Percentiles rank a stretch among this genome's conserved stretches.
phyloP scores from a whole-genome alignment of 768 basidiomycete species.

The Lenzites betulinus region DNA sequence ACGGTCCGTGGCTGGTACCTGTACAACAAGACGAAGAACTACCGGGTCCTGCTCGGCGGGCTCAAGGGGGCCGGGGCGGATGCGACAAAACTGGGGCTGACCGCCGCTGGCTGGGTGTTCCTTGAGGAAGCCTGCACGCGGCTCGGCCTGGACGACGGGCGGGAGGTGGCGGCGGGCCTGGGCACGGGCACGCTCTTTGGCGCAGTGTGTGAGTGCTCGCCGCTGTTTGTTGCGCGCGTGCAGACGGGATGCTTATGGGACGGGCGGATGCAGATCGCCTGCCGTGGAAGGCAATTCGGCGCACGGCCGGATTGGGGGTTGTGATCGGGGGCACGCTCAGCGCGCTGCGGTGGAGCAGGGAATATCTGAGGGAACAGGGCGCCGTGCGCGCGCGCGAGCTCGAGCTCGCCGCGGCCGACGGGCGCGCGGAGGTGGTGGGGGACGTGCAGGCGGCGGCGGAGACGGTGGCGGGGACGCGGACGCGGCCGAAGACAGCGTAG shows the following conservation, averaged over 20 bases:
- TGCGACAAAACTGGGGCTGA: constrained; percentile 49
- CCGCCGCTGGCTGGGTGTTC: constrained; percentile 51
- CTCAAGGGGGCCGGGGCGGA: constrained; percentile 66
- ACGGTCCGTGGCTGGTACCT: constrained; percentile 94
- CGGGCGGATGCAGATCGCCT: constrained; percentile 51
- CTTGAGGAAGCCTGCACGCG: constrained; percentile 47
- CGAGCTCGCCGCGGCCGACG: constrained; percentile 27
- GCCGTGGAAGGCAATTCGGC: constrained; percentile 49
- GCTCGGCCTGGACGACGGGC: constrained; percentile 42
- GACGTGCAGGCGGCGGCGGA: constrained; percentile 13
- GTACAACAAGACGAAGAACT: constrained; percentile 96
- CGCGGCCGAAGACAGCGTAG: neutral
- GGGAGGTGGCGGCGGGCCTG: constrained; percentile 63
- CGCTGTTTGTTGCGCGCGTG: neutral
- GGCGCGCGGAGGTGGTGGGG: constrained; percentile 18
- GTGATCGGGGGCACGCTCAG: constrained; percentile 57
- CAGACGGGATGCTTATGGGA: constrained; percentile 6
- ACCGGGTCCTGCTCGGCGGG: constrained; percentile 74
- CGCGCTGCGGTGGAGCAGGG: constrained; percentile 34
- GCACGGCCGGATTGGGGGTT: constrained; percentile 56
- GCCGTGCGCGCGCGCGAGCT: constrained; percentile 26
- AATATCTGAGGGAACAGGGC: constrained; percentile 29
- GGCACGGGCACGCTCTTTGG: constrained; percentile 64
- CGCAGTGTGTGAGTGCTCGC: constrained; percentile 47
- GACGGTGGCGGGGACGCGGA: neutral